Conservation (phyloP, 305 asterid species). For the Fraxinus albicans region DNA sequence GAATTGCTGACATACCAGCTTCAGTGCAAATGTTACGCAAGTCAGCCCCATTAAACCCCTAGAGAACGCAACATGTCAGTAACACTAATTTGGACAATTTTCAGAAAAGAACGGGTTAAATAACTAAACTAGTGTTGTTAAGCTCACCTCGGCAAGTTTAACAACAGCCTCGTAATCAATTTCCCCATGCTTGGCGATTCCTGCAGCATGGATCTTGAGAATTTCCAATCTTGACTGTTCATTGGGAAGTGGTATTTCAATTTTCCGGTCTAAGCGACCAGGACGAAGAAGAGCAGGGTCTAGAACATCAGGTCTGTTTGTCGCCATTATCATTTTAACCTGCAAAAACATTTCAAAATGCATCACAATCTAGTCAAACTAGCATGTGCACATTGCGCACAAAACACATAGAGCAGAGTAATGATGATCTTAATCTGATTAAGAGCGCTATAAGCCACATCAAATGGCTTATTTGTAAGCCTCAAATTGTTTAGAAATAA, state of each 20-base stretch:
- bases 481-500: neutral
- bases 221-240: constrained; percentile 96
- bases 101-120: neutral
- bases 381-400: neutral
- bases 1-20: constrained; percentile 86
- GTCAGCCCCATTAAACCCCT: constrained; percentile 91
- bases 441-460: neutral
- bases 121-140: neutral
- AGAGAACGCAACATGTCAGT: constrained; percentile 16
- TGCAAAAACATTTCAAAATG: constrained; percentile 28
- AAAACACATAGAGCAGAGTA: neutral
- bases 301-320: constrained; percentile 86
- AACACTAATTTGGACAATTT: neutral
- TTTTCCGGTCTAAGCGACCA: constrained; percentile 86
- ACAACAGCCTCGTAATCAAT: constrained; percentile 94
- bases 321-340: constrained; percentile 96
- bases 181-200: constrained; percentile 97
- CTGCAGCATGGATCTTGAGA: constrained; percentile 89
- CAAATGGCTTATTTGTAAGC: neutral
- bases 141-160: constrained; percentile 88
- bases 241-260: constrained; percentile 84
- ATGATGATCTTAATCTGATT: neutral
- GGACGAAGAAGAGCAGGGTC: constrained; percentile 97
- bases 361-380: constrained; percentile 15
- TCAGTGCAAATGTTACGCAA: constrained; percentile 84